phyloP scores from a whole-genome alignment of 169 alveolate species.

The Cyclospora cayetanensis region DNA sequence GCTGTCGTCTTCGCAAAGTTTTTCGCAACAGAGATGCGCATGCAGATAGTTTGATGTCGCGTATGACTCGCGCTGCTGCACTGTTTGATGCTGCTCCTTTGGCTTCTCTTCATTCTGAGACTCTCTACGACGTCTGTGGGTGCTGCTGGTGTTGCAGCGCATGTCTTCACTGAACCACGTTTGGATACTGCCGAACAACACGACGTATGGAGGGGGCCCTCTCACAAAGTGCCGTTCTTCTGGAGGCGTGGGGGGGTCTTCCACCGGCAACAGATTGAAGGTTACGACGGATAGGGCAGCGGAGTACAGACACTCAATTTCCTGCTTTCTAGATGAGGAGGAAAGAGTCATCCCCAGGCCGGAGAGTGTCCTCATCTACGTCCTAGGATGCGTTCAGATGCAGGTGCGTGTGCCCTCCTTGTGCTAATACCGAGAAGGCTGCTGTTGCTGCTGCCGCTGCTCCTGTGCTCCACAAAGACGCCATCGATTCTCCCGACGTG shows the following conservation, averaged over 20 bases:
- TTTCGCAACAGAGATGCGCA: too few species aligned
- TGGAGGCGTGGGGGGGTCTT: neutral
- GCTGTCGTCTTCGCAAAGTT: too few species aligned
- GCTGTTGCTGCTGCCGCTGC: neutral
- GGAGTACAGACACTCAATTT: conserved; percentile 46
- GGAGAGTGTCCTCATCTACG: conserved; percentile 60
- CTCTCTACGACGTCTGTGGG: too few species aligned
- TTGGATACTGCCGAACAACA: conserved; percentile 63
- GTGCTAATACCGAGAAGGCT: neutral
- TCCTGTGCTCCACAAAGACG: too few species aligned
- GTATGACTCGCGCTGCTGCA: neutral
- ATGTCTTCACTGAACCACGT: conserved; percentile 61
- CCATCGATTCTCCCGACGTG: too few species aligned
- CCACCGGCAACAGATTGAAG: conserved; percentile 11
- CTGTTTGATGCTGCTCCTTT: neutral
- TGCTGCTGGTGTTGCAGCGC: conserved; percentile 36
- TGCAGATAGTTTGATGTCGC: too few species aligned
- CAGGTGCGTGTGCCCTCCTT: neutral
- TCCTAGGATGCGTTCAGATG: conserved; percentile 61
- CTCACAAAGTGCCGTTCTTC: conserved; percentile 34
- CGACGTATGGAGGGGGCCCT: conserved; percentile 68
- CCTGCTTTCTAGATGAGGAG: neutral
- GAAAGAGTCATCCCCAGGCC: conserved; percentile 46
- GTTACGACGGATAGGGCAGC: conserved; percentile 57
- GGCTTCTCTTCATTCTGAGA: neutral